phyloP scores from a whole-genome alignment of 768 basidiomycete species.

The Phlebiopsis gigantea region DNA sequence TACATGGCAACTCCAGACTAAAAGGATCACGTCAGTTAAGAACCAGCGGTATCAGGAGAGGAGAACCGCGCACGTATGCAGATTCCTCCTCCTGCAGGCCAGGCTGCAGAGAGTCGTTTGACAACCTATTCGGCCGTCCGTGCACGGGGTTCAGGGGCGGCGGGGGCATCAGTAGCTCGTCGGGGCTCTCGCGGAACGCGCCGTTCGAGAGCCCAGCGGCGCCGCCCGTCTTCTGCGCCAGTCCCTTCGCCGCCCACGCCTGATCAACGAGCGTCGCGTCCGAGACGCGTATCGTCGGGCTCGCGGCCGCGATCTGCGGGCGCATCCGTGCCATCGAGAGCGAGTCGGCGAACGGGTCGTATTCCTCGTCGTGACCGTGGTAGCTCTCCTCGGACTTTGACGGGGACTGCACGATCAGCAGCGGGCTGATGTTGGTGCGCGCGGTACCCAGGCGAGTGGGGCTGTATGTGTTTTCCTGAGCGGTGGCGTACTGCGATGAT shows the following conservation, averaged over 20 bases:
- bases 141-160: neutral
- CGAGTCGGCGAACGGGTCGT: constrained; percentile 15
- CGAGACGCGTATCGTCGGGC: constrained; percentile 10
- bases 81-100: neutral
- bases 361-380: neutral
- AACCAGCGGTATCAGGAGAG: neutral
- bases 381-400: neutral
- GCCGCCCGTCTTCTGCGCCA: neutral
- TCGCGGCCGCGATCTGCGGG: neutral
- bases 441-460: neutral
- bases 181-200: neutral
- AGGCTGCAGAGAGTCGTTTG: constrained; percentile 2
- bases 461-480: neutral
- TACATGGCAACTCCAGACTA: constrained; percentile 1
- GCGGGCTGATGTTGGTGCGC: constrained; percentile 6
- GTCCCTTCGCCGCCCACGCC: neutral
- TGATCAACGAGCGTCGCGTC: constrained; percentile 3
- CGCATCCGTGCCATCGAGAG: constrained; percentile 7
- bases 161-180: constrained; percentile 5
- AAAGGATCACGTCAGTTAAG: neutral
- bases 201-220: neutral
- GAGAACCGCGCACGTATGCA: neutral
- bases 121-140: constrained; percentile 7
- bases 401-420: constrained; percentile 7
- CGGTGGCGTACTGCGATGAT: neutral